phyloP scores from a whole-genome alignment of 306 rosid species.

The Parietaria judaica region DNA sequence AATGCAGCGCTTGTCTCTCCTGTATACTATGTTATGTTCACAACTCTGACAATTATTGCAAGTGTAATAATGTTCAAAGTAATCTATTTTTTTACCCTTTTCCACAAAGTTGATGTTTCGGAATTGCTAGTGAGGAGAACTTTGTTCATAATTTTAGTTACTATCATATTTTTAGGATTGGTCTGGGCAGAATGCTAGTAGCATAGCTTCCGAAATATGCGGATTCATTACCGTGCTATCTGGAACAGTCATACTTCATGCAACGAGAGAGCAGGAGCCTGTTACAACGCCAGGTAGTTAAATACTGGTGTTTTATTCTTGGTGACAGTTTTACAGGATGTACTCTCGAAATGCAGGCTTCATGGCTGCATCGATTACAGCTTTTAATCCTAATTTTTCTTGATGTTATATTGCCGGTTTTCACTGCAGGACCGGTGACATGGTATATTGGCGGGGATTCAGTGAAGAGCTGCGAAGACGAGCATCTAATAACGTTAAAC shows the following conservation, averaged over 20 bases:
- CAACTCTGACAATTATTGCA: constrained; percentile 80
- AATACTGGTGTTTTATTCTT: background rate
- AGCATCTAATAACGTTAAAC: constrained; percentile 49
- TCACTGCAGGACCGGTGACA: constrained; percentile 46
- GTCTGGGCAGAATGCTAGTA: constrained; percentile 73
- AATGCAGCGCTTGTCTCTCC: constrained; percentile 79
- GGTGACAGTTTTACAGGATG: background rate
- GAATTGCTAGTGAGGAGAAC: background rate
- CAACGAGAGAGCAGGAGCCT: constrained; percentile 69
- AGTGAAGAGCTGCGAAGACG: constrained; percentile 57
- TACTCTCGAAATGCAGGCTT: background rate
- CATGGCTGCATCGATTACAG: no score
- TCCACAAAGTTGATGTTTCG: background rate
- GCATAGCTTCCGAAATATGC: constrained; percentile 82
- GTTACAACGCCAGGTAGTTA: constrained; percentile 51
- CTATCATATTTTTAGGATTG: constrained; percentile 57
- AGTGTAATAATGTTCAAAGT: constrained; percentile 93
- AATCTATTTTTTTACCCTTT: constrained; percentile 15
- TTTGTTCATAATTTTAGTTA: constrained; percentile 10
- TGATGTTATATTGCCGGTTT: background rate
- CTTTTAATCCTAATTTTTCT: background rate
- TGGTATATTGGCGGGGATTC: constrained; percentile 61
- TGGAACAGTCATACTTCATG: constrained; percentile 82
- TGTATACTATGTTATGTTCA: constrained; percentile 87
- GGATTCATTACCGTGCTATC: constrained; percentile 90